phyloP scores from a whole-genome alignment of 75 land plant genomes.

The Ceratopteris richardii region DNA sequence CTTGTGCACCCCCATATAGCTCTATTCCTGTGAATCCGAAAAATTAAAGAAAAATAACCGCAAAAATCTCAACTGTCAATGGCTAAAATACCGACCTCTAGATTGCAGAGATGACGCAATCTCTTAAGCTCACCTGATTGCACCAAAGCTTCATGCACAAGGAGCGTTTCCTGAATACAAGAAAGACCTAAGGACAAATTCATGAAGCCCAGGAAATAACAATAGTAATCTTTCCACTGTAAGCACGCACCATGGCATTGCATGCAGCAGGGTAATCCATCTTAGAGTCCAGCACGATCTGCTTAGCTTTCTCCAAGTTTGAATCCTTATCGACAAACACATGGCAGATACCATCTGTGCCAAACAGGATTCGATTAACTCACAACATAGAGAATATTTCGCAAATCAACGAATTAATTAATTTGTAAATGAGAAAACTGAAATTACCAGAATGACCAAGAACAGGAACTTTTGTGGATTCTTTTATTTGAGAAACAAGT shows the following conservation, averaged over 20 bases:
- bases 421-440: no score
- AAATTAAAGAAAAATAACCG: not conserved
- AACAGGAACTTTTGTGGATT: conserved; percentile 88
- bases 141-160: conserved; percentile 28
- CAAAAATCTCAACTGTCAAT: not conserved
- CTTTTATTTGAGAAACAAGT: conserved; percentile 84
- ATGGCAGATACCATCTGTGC: conserved; percentile 33
- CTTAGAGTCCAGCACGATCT: conserved; percentile 30
- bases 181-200: not conserved
- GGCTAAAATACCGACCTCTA: not conserved
- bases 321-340: conserved; percentile 30
- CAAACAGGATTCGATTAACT: no score
- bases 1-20: conserved; percentile 22
- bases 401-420: no score
- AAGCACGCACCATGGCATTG: conserved; percentile 31
- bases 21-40: conserved; percentile 21
- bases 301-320: conserved; percentile 26
- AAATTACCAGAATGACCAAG: conserved; percentile 90
- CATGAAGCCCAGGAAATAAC: not conserved
- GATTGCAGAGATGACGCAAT: conserved; percentile 5
- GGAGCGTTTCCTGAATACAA: conserved; percentile 23
- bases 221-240: not conserved
- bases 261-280: conserved; percentile 40
- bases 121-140: conserved; percentile 26
- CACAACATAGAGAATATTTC: no score